Base-by-base conservation (phyloP, 2,329 filamentous ascomycete species). In the Pseudogymnoascus sp. region DNA sequence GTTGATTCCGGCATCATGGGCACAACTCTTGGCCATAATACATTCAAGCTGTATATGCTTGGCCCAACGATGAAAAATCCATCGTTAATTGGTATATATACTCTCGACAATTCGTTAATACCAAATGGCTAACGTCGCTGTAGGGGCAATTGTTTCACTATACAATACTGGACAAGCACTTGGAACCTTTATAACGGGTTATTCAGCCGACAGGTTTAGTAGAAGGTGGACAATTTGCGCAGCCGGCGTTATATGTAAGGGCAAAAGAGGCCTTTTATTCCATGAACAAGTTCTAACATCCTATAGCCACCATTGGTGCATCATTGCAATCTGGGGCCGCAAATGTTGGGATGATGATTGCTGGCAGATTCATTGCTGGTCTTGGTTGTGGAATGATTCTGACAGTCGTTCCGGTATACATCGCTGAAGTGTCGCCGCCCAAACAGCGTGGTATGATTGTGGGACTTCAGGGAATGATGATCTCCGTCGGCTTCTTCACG, bases 401-500 rank as follows among this genome's bases (percentile, higher is more conserved):
- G 16, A 43, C 63, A 1, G 64, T 63, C 31, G 43, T 51, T 43
- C 67, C 67, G 5, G 67, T 70, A 5, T 73, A 70, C 39, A 69
- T 71, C 21, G 66, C 71, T 19, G 72, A 73, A 62, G 65, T 71
- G 3, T 68, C 72, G 11, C 71, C 69, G 19, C 69, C 72, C 16
- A 60, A 69, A 23, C 64, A 69, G 31, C 68, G 72, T 23, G 72
- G 69, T 34, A 65, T 70, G 54, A 71, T 73, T 23, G 69, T 71
- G 23, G 72, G 71, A 8, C 64, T 75, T 7, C 73, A 76, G 48
- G 75, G 74, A 1, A 67, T 75, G 43, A 72, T 75, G 63, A 75
- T 75, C 21, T 70, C 74, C 0, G 63, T 75, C 4, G 78, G 77
- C 3, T 78, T 75, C 65, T 72, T 74, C 57, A 39, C 71, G 6